Evolutionary conservation across 83 land plant genomes (phyloP), one percentile per base, ranked within the genome.

Genomic region (Thuja plicata): DNA sequence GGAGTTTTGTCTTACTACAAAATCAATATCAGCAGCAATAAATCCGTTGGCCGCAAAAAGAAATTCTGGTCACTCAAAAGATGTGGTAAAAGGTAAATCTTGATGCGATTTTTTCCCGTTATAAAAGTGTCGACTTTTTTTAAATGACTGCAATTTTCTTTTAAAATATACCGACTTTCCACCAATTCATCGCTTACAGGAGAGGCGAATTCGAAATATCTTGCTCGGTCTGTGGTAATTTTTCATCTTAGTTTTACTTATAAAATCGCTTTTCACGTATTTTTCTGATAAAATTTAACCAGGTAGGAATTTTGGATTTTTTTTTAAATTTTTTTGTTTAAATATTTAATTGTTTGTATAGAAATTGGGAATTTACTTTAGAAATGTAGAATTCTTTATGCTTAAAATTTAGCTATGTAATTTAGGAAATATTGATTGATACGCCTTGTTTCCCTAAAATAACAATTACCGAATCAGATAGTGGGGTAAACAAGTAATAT

Each of bases 151-250:
- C 37, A 37, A 77, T 30, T 16, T 7, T 8, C 16, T 13, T 77
- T 13, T 9, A 37, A 12, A 77, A 77, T 11, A 13, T 8, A 12
- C 40, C 9, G 80, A 77, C 12, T 34, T 77, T 77, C 40, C 5
- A 32, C 40, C 40, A 38, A 34, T 15, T 34, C 7, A 34, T 34
- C 80, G 7, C 34, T 77, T 77, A 34, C 41, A 77, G 80, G 80
- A 30, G 80, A 77, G 80, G 80, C 41, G 80, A 77, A 77, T 77
- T 77, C 80, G 80, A 77, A 77, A 77, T 77, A 5, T 37, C 17
- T 77, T 35, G 41, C 80, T 16, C 80, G 80, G 2, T 77, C 80
- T 32, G 80, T 77, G 80, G 80, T 77, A 77, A 34, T 3, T 32
- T 16, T 77, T 77, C 17, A 77, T 37, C 80, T 77, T 5, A 10